A percentile compares a stretch with the other conserved stretches of the same genome.
These are phyloP conservation scores for Bolboschoenoplectus hybrid DNA, from an alignment of 202 grass and related monocot genomes.

Conservation along the genomic window DNA sequence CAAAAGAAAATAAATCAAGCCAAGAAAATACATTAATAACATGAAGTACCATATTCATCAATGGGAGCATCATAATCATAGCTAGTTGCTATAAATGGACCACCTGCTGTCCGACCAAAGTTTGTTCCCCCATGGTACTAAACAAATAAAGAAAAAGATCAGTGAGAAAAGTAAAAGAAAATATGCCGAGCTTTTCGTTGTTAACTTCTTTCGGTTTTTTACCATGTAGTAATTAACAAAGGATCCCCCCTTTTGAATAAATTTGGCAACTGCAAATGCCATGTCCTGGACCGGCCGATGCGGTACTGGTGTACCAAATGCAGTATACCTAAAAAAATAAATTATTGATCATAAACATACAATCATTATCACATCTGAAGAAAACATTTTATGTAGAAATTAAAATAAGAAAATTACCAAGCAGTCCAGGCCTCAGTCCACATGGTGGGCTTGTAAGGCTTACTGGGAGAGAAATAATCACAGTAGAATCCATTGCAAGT, in stretches of 20 bases:
- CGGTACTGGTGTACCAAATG: slow-evolving; percentile 85
- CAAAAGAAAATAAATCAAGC: not conserved
- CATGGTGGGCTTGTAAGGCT: slow-evolving; percentile 86
- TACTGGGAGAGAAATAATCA: slow-evolving; percentile 86
- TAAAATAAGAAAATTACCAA: slow-evolving; percentile 57
- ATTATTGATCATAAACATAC: slow-evolving; percentile 22
- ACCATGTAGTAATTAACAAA: slow-evolving; percentile 99
- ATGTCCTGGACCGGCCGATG: slow-evolving; percentile 89
- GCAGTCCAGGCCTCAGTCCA: slow-evolving; percentile 97
- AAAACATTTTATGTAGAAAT: not conserved
- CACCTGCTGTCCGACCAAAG: slow-evolving; percentile 89
- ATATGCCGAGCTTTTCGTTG: not conserved
- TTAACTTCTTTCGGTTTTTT: not conserved
- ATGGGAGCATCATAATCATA: slow-evolving; percentile 97
- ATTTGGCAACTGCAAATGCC: slow-evolving; percentile 88
- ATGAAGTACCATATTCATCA: slow-evolving; percentile 80
- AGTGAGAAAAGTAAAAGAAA: slow-evolving; percentile 32
- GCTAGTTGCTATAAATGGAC: slow-evolving; percentile 96
- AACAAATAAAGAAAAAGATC: slow-evolving; percentile 28
- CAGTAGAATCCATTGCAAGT: slow-evolving; percentile 97
- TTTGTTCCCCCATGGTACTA: slow-evolving; percentile 98
- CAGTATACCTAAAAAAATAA: slow-evolving; percentile 76
- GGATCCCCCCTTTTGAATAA: slow-evolving; percentile 95
- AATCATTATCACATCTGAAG: slow-evolving; percentile 35
- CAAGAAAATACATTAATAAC: slow-evolving; percentile 31